These are phyloP conservation scores for Pulicaria dysenterica DNA, from an alignment of 129 eudicot genomes.

Conservation along the genomic window DNA sequence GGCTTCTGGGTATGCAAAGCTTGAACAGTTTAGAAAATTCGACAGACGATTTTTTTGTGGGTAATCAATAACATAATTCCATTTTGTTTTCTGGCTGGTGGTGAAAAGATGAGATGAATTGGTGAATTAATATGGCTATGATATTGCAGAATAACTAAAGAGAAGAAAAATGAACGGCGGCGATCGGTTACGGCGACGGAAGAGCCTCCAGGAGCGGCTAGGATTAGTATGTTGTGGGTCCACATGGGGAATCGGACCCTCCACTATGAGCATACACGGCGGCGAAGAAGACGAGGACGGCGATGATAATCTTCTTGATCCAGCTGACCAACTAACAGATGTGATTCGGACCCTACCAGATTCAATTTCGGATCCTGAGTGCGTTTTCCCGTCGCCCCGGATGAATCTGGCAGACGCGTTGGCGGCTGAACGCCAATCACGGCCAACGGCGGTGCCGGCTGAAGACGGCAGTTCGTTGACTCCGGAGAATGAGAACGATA, in stretches of 20 bases:
- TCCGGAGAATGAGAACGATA: background rate
- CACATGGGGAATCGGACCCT: conserved; percentile 54
- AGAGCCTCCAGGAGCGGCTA: conserved; percentile 59
- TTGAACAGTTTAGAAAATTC: background rate
- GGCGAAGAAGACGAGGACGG: conserved; percentile 36
- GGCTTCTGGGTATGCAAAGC: too few relatives aligned
- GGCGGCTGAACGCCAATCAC: conserved; percentile 70
- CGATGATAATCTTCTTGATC: conserved; percentile 12
- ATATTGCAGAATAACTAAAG: conserved; percentile 36
- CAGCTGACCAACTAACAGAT: conserved; percentile 7
- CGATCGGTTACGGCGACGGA: conserved; percentile 47
- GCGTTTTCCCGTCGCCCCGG: conserved; percentile 41
- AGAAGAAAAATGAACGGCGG: conserved; percentile 51
- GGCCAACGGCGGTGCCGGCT: conserved; percentile 34
- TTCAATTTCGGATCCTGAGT: conserved; percentile 29
- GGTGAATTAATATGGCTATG: conserved; percentile 40
- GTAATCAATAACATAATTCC: background rate
- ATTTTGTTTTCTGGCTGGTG: too few relatives aligned
- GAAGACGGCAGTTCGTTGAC: background rate
- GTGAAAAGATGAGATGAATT: conserved; percentile 15
- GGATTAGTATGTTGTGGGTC: conserved; percentile 80
- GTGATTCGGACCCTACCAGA: conserved; percentile 32
- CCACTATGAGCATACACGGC: conserved; percentile 39
- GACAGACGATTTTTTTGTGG: background rate
- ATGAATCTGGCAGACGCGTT: conserved; percentile 85